Conservation (phyloP, 495 filamentous ascomycete genomes). For the Aspergillus diversus region DNA sequence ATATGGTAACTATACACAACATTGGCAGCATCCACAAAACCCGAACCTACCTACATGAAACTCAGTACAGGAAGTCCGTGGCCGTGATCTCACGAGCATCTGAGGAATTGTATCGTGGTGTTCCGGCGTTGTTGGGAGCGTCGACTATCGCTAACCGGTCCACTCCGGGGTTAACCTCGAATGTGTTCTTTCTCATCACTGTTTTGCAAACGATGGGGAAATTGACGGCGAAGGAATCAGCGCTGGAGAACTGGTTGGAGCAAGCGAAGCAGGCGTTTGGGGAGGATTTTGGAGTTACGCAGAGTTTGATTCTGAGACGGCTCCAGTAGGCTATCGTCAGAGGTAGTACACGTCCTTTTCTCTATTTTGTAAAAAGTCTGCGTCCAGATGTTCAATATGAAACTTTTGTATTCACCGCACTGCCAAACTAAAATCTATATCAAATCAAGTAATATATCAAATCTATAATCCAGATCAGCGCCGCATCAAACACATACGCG, state of each 20-base stretch:
- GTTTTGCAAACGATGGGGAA: neutral
- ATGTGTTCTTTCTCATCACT: neutral
- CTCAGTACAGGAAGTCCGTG: neutral
- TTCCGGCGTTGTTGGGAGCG: neutral
- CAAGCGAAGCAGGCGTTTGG: neutral
- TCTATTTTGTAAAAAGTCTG: no score
- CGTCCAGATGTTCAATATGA: no score
- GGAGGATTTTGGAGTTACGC: neutral
- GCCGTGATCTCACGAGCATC: neutral
- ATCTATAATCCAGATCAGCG: no score
- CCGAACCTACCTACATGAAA: neutral
- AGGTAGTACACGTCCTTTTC: no score
- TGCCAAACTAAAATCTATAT: no score
- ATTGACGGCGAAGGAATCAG: neutral
- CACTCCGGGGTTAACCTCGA: neutral
- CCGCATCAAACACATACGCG: conserved; percentile 65
- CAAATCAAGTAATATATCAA: no score
- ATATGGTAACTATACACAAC: neutral
- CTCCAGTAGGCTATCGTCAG: neutral
- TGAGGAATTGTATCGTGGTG: neutral
- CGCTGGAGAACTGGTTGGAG: neutral
- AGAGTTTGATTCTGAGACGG: neutral
- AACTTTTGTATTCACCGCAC: no score
- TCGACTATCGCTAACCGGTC: neutral
- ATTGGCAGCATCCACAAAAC: neutral